These are phyloP conservation scores for Saccharomycopsis sp. DNA, from an alignment of 805 yeast genomes.

Conservation along the genomic window DNA sequence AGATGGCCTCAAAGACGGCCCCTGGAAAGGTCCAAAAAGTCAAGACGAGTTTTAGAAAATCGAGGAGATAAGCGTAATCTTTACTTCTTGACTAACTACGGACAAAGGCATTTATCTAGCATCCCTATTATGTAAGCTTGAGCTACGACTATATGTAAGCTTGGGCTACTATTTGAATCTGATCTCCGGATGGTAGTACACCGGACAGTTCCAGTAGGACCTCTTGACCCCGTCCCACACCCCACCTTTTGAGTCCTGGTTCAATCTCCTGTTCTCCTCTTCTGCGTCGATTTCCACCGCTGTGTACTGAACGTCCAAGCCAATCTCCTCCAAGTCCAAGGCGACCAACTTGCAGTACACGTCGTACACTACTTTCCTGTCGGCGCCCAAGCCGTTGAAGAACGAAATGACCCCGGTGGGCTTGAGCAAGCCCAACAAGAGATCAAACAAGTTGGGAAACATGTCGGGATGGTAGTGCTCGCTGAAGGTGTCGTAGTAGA, in stretches of 20 bases:
- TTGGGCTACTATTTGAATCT: too few relatives aligned
- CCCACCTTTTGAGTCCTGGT: conserved; percentile 30
- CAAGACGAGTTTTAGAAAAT: conserved; percentile 5
- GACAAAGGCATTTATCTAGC: too few relatives aligned
- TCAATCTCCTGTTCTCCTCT: conserved; percentile 31
- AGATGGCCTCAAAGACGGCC: too few relatives aligned
- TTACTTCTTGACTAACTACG: too few relatives aligned
- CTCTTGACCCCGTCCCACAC: conserved; percentile 57
- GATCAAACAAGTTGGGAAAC: conserved; percentile 68
- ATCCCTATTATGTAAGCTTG: too few relatives aligned
- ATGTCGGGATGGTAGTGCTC: conserved; percentile 78
- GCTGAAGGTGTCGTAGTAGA: conserved; percentile 88
- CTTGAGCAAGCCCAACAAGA: conserved; percentile 70
- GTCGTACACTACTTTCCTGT: conserved; percentile 63
- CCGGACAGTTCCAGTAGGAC: conserved; percentile 62
- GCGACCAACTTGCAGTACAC: conserved; percentile 80
- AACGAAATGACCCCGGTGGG: conserved; percentile 82
- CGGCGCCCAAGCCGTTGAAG: conserved; percentile 87
- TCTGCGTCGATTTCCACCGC: conserved; percentile 32
- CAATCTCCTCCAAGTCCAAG: conserved; percentile 70
- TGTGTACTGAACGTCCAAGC: conserved; percentile 53
- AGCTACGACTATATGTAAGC: too few relatives aligned
- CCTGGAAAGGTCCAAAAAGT: too few relatives aligned
- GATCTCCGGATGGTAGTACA: conserved; percentile 58
- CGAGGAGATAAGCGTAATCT: too few relatives aligned